Conservation (phyloP, 2,329 filamentous ascomycete species). For the Talaromyces sp. region DNA sequence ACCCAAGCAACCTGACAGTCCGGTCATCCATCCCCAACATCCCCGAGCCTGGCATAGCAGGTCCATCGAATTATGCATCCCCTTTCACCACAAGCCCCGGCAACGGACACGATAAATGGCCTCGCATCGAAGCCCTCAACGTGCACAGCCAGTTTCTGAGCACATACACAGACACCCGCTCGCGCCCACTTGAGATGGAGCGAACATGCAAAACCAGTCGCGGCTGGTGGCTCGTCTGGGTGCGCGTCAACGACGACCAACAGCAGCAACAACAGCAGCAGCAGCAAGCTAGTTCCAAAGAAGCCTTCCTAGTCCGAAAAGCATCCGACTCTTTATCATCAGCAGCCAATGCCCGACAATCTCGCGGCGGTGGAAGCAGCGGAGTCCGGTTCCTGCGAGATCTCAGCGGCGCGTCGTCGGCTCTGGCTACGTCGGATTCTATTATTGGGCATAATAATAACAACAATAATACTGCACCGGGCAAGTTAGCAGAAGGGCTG, state of each 20-base stretch:
- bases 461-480: conserved; percentile 4
- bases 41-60: conserved; percentile 44
- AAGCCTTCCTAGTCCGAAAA: conserved; percentile 44
- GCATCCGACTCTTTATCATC: conserved; percentile 33
- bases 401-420: conserved; percentile 31
- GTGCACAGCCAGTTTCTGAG: conserved; percentile 57
- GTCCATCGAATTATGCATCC: neutral
- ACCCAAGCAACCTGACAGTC: conserved; percentile 53
- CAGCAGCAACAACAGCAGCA: conserved; percentile 6
- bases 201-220: conserved; percentile 58
- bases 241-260: conserved; percentile 42
- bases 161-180: conserved; percentile 50
- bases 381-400: conserved; percentile 31
- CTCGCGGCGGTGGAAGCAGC: conserved; percentile 3
- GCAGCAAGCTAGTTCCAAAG: conserved; percentile 18
- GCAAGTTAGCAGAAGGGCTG: conserved; percentile 39
- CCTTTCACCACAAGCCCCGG: neutral
- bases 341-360: neutral
- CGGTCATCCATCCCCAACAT: conserved; percentile 62
- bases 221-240: conserved; percentile 66
- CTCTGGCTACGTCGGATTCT: conserved; percentile 18
- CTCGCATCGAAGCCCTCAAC: conserved; percentile 55
- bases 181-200: conserved; percentile 48
- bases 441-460: conserved; percentile 17
- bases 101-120: conserved; percentile 34